phyloP scores from a whole-genome alignment of 2,329 filamentous ascomycete species.

The Proliferodiscus dingleyae region DNA sequence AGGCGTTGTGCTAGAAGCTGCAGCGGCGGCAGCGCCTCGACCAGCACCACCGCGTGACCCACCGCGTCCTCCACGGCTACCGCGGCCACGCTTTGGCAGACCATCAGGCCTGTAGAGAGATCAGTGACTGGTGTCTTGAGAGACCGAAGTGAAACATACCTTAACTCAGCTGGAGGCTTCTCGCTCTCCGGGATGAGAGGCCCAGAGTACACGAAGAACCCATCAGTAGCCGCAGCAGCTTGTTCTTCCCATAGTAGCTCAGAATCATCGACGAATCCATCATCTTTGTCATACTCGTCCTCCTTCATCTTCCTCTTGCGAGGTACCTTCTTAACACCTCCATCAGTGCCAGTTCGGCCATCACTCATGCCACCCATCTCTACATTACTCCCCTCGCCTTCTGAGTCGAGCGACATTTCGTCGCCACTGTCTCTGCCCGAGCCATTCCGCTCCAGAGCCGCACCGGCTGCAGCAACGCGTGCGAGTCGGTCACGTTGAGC shows the following conservation, averaged over 20 bases:
- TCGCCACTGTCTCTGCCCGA: conserved; percentile 66
- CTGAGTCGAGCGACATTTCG: conserved; percentile 74
- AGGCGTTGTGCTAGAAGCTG: conserved; percentile 37
- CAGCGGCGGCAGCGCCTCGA: conserved; percentile 49
- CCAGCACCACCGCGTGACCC: conserved; percentile 43
- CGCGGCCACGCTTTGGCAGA: conserved; percentile 59
- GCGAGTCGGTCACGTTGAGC: conserved; percentile 83
- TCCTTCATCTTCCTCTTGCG: conserved; percentile 76
- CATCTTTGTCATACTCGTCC: conserved; percentile 78
- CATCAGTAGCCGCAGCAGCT: conserved; percentile 88
- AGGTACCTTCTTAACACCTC: conserved; percentile 53
- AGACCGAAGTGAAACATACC: conserved; percentile 15
- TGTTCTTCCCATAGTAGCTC: conserved; percentile 94
- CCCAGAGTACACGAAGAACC: conserved; percentile 97
- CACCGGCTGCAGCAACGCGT: conserved; percentile 82
- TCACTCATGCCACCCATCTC: conserved; percentile 72
- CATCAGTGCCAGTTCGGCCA: conserved; percentile 55
- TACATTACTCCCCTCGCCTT: conserved; percentile 75
- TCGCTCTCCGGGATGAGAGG: conserved; percentile 84
- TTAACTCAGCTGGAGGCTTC: conserved; percentile 58
- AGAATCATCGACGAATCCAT: conserved; percentile 87
- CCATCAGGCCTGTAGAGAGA: conserved; percentile 58
- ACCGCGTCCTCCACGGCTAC: conserved; percentile 57
- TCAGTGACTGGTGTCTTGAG: conserved; percentile 30
- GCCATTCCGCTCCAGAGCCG: conserved; percentile 72